Percentiles rank a stretch among this genome's conserved stretches.
Evolutionary conservation across 805 yeast species (phyloP).

Genomic region (Candida pseudofarinosa): DNA sequence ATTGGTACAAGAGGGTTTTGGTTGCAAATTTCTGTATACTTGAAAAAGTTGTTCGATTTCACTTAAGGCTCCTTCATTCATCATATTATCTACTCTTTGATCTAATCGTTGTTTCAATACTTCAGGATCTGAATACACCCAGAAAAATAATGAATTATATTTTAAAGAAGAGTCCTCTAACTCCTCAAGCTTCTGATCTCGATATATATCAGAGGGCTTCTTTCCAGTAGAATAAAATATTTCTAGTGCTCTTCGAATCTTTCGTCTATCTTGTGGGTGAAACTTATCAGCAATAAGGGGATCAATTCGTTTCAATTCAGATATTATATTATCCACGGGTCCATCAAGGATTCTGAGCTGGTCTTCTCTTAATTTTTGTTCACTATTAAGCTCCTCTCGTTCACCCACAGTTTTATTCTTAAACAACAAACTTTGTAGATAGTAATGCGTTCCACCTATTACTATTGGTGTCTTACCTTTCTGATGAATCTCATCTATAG

Average conservation of each 20-base stretch:
- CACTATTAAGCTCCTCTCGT: conserved; percentile 8
- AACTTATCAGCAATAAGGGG: conserved; percentile 74
- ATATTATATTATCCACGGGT: conserved; percentile 47
- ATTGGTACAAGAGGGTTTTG: conserved; percentile 50
- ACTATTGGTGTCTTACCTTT: conserved; percentile 78
- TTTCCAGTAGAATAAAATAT: conserved; percentile 65
- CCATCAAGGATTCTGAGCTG: conserved; percentile 49
- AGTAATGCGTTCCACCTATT: conserved; percentile 96
- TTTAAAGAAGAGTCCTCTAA: conserved; percentile 45
- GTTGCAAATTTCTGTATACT: conserved; percentile 30
- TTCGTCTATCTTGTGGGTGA: conserved; percentile 85
- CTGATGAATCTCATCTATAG: conserved; percentile 60
- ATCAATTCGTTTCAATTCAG: conserved; percentile 50
- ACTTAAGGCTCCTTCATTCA: conserved; percentile 58
- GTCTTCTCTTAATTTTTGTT: conserved; percentile 16
- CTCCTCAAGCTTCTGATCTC: conserved; percentile 48
- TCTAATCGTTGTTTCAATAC: conserved; percentile 64
- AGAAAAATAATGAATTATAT: conserved; percentile 64
- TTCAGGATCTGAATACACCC: conserved; percentile 72
- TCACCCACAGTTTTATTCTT: conserved; percentile 59
- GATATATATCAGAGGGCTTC: conserved; percentile 68
- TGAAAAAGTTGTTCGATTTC: conserved; percentile 64
- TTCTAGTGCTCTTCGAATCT: conserved; percentile 78
- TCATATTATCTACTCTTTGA: conserved; percentile 78
- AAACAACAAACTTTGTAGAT: conserved; percentile 73